Evolutionary conservation across 129 eudicot species (phyloP), one percentile per base, ranked within the genome.

Genomic region (Apium graveolens): DNA sequence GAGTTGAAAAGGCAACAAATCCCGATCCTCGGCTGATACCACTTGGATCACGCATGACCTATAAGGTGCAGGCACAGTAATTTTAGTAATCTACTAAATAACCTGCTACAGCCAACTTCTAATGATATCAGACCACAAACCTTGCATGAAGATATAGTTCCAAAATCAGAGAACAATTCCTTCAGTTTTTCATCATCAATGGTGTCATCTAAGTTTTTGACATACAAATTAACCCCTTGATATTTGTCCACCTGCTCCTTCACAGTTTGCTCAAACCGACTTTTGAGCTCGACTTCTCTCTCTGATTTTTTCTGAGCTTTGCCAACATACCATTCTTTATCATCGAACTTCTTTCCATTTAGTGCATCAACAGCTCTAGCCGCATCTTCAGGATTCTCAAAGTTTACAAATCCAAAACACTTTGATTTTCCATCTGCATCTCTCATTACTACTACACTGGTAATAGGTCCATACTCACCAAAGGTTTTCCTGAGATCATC

Each of bases 41-140:
- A 55, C 48, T 49, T 1, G 79, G 68, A 38, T 76, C 97, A 34
- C 92, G 88, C 97, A 91, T 89, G 73, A 91, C 97, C 97, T 91
- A 44, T n/a, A 74, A 13, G 4, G 5, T 38, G 5, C 38, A 44
- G 6, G 38, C 18, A 70, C 32, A 37, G 20, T 9, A 37, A 37
- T 35, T 34, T 18, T 14, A 34, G 44, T 70, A 70, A 37, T 32
- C 24, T 8, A 35, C 2, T 1, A 70, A 29, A 70, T 34, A 9
- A 32, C 20, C 39, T 27, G 29, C 37, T 11, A 0, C 35, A 4
- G 21, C 14, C 0, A 16, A 66, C 24, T 11, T 14, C 3, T 0
- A 32, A 16, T 5, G 43, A 37, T 18, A 37, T 7, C 3, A 8
- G 16, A 1, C 24, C 14, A 41, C 43, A 38, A 39, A 72, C 78